Base-by-base conservation (phyloP, 2,329 filamentous ascomycete genomes). In the Scedosporium boydii region DNA sequence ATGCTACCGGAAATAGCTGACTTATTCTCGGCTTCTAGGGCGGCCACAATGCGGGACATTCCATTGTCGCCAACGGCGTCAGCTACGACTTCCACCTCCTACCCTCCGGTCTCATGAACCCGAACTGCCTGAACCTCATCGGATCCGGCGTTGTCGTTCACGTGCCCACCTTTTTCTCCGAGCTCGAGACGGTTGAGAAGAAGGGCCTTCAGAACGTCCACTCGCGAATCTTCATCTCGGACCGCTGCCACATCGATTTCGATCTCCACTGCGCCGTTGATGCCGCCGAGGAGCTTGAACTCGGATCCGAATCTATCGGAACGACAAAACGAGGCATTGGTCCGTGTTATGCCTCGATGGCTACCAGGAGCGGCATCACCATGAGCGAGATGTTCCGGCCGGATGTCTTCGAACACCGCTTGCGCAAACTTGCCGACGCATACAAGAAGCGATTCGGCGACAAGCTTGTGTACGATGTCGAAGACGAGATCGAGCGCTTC, bases 31-130 rank as follows among this genome's bases (percentile, higher is more conserved):
- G 41, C 26, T 48, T 27, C 38, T 46, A 58, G 60, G 59, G 61
- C n/a, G 61, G 64, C 18, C 61, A 64, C 63, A 63, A 64, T 60
- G 57, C 59, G 18, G 63, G 61, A 42, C 62, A 65, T 56, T 63
- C 62, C 23, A 59, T 65, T 46, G 42, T 41, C 58, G 65, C 46
- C 18, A 65, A 66, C 61, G 65, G 65, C 14, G 55, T 66, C 41
- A 64, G 63, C 63, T 66, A 65, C 57, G 66, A 70, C 41, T 83
- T 84, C 66, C 83, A 87, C 71, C 81, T 89, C 64, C 75, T 88
- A 59, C 83, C 87, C 26, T 89, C 85, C 62, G 90, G 90, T 64
- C 81, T 93, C 64, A 80, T 93, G 67, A 90, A 88, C 71, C 86
- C 88, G 6, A 77, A 78, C 53, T 89, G 84, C 72, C 80, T 85